Percentiles rank a stretch among this genome's conserved stretches.
Evolutionary conservation across 1,139 yeast species (phyloP).

Genomic region (Yamadazyma dendronema): DNA sequence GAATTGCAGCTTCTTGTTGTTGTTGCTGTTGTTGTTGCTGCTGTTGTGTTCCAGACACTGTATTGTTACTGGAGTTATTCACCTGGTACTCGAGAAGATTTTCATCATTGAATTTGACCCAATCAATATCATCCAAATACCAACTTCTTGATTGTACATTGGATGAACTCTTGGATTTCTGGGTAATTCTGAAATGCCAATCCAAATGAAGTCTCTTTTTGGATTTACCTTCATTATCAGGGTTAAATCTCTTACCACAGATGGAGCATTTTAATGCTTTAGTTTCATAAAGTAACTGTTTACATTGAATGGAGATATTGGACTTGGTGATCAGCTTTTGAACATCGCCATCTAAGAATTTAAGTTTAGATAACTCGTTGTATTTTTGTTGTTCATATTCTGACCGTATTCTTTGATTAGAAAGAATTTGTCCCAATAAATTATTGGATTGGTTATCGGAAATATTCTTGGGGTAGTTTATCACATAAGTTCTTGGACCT

Average conservation of each 20-base stretch:
- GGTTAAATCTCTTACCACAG: slow-evolving; percentile 84
- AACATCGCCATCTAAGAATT: slow-evolving; percentile 22
- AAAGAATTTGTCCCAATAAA: slow-evolving; percentile 35
- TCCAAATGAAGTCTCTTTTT: slow-evolving; percentile 69
- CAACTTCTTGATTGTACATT: slow-evolving; percentile 74
- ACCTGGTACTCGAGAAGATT: slow-evolving; percentile 39
- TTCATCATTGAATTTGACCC: slow-evolving; percentile 74
- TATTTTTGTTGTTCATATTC: slow-evolving; percentile 32
- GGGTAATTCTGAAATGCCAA: slow-evolving; percentile 95
- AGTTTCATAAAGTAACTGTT: slow-evolving; percentile 50
- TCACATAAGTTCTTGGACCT: slow-evolving; percentile 36
- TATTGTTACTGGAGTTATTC: slow-evolving; percentile 8
- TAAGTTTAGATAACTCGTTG: slow-evolving; percentile 28
- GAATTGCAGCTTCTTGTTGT: slow-evolving; percentile 18
- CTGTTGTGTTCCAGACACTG: not conserved
- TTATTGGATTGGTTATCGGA: slow-evolving; percentile 18
- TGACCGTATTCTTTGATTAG: slow-evolving; percentile 23
- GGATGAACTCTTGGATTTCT: slow-evolving; percentile 51
- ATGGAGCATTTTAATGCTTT: slow-evolving; percentile 82
- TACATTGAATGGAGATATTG: slow-evolving; percentile 25
- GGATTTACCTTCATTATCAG: slow-evolving; percentile 56
- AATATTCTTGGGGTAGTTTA: slow-evolving; percentile 33
- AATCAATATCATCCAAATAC: slow-evolving; percentile 72
- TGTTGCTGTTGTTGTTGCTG: slow-evolving; percentile 4
- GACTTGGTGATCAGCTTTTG: slow-evolving; percentile 41